Percentiles rank a stretch among this genome's conserved stretches.
phyloP scores from a whole-genome alignment of 1,139 yeast species.

The Hanseniaspora sp. region DNA sequence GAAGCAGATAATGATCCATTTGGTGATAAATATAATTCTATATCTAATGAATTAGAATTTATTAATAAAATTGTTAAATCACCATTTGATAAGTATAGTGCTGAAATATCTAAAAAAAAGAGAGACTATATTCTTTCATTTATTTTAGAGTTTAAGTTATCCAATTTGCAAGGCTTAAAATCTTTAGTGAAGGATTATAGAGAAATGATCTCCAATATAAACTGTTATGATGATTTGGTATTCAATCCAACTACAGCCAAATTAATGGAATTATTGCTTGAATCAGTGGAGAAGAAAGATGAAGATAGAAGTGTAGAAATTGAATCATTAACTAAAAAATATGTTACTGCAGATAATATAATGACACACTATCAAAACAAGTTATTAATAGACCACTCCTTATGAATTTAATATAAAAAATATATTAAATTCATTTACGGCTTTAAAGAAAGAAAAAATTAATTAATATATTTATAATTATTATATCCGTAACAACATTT shows the following conservation, averaged over 20 bases:
- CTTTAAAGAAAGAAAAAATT: too few species aligned
- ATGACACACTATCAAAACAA: not conserved
- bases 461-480: too few species aligned
- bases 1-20: constrained; percentile 12
- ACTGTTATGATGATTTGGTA: not conserved
- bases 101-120: constrained; percentile 8
- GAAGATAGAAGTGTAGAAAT: not conserved
- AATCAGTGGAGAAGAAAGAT: not conserved
- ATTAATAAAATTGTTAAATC: not conserved
- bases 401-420: not conserved
- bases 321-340: not conserved
- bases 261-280: not conserved
- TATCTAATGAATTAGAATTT: not conserved
- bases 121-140: constrained; percentile 9
- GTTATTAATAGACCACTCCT: not conserved
- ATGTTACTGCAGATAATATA: not conserved
- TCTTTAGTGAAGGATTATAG: not conserved
- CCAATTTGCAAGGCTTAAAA: not conserved
- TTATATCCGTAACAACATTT: too few species aligned
- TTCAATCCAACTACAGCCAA: not conserved
- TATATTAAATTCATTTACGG: not conserved
- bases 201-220: not conserved
- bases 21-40: constrained; percentile 10
- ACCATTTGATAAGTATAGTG: not conserved
- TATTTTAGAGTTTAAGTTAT: not conserved